Base-by-base conservation (phyloP, 164 flowering plant species). In the Vitis amurensis region DNA sequence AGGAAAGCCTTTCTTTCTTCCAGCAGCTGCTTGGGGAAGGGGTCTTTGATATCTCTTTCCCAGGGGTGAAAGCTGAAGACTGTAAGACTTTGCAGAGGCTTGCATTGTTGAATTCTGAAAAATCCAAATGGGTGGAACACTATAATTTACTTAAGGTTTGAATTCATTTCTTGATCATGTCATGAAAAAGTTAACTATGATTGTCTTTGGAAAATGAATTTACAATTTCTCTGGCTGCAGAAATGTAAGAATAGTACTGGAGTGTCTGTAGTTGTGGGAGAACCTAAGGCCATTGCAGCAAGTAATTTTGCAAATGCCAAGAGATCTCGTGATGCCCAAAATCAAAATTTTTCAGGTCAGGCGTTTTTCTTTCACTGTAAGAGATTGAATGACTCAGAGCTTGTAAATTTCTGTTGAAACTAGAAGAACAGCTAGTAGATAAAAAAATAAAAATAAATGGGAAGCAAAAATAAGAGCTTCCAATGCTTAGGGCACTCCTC, bases 11-110 rank as follows among this genome's bases (percentile, higher is more conserved):
- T 50, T 80, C 81, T 61, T 83, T 82, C 71, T 92, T 88, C 74
- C 94, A 92, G 80, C 77, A 84, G 59, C 80, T 95, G 68, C 91
- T 91, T 64, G 82, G 80, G 4, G 97, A 90, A 71, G 99, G 96
- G 48, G 75, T 91, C 63, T 86, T 90, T 73, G 92, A 89, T 78
- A 66, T 59, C 67, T 86, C 97, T 61, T 77, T 81, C 31, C 50
- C 81, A 9, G 88, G 81, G 69, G 77, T 73, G 27, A 76, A 78
- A 61, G 23, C 66, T 63, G 97, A 89, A 73, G 93, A 87, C 66
- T 87, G 86, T 70, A 80, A 82, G 74, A 78, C 76, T 58, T 50
- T 95, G 69, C 89, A 81, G 85, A 88, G 79, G 79, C 87, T 90
- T 67, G 86, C 81, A 4, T 78, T 93, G 50, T 74, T 72, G 65